Percentiles rank a stretch among this genome's conserved stretches.
These are phyloP conservation scores for Oryza meyeriana DNA, from an alignment of 176 grass and related monocot species.

Conservation along the genomic window DNA sequence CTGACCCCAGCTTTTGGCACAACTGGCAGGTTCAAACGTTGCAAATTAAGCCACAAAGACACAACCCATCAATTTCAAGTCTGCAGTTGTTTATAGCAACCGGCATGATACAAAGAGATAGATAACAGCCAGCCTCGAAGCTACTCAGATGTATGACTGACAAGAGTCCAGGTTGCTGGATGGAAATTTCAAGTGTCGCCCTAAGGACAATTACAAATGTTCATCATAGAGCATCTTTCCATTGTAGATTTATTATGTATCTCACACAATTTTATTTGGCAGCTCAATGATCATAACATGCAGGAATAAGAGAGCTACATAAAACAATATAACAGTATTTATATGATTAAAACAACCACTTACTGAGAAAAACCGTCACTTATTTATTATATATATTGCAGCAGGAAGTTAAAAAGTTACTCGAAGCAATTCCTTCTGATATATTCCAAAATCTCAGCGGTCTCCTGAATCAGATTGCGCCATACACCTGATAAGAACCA, in stretches of 20 bases:
- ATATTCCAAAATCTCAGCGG: slow-evolving; percentile 88
- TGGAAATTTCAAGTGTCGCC: neutral
- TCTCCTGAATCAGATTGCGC: slow-evolving; percentile 84
- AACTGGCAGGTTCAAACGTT: slow-evolving; percentile 48
- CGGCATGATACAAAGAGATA: neutral
- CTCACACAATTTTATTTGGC: neutral
- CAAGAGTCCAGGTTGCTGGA: neutral
- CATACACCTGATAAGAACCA: slow-evolving; percentile 53
- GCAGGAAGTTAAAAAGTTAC: slow-evolving; percentile 29
- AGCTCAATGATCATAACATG: neutral
- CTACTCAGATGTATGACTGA: neutral
- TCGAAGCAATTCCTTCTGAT: slow-evolving; percentile 66
- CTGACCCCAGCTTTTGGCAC: slow-evolving; percentile 83
- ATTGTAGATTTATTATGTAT: neutral
- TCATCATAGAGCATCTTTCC: neutral
- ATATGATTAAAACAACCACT: neutral
- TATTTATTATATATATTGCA: neutral
- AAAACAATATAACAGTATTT: neutral
- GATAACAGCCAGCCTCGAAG: neutral
- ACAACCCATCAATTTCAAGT: neutral
- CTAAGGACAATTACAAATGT: neutral
- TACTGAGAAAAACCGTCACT: slow-evolving; percentile 17
- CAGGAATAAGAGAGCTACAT: neutral
- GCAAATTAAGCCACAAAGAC: neutral
- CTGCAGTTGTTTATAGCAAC: neutral